Conservation (phyloP, 345 rosid genomes). For the Excoecaria agallocha region DNA sequence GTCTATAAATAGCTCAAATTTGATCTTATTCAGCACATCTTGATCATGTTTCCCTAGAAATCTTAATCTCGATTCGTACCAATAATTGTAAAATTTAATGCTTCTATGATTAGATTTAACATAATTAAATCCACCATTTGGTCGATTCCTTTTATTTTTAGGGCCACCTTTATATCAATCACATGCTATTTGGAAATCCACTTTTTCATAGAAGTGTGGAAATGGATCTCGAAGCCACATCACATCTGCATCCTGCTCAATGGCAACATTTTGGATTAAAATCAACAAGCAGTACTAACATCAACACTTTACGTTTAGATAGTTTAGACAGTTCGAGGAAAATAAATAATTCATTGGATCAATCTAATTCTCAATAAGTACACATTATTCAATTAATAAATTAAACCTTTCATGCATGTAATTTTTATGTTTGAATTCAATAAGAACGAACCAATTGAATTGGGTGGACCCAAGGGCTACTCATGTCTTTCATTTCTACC, state of each 20-base stretch:
- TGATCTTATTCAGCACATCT: constrained; percentile 72
- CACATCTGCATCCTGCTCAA: constrained; percentile 65
- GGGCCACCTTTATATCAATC: constrained; percentile 50
- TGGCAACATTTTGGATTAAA: too few species aligned
- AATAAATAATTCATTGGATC: too few species aligned
- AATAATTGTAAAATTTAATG: constrained; percentile 60
- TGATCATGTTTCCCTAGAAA: constrained; percentile 64
- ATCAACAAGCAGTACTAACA: too few species aligned
- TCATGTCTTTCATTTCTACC: too few species aligned
- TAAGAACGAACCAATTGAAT: too few species aligned
- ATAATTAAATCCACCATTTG: constrained; percentile 71
- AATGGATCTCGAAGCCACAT: constrained; percentile 83
- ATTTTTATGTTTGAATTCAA: too few species aligned
- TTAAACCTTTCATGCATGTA: too few species aligned
- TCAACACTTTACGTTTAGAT: too few species aligned
- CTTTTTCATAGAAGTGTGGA: constrained; percentile 46
- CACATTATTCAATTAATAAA: too few species aligned
- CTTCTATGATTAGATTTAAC: constrained; percentile 55
- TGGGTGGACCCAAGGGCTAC: too few species aligned
- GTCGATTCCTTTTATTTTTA: constrained; percentile 34
- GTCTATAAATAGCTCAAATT: constrained; percentile 32
- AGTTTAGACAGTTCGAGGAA: too few species aligned
- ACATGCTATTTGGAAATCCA: constrained; percentile 85
- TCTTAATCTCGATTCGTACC: constrained; percentile 51
- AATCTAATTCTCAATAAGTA: too few species aligned